phyloP scores from a whole-genome alignment of 805 yeast species.

The Soucietia sequanensis region DNA sequence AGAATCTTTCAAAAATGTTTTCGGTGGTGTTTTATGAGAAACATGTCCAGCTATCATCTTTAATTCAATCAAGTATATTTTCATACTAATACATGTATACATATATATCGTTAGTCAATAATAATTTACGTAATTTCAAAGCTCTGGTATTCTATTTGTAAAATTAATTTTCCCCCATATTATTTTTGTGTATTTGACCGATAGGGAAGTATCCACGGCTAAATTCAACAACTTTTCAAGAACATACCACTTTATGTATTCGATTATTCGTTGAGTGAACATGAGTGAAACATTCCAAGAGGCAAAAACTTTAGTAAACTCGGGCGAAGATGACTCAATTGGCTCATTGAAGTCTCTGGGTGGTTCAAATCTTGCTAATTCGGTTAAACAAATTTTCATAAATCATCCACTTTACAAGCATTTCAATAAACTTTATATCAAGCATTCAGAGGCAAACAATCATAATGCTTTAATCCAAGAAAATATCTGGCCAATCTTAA shows the following conservation, averaged over 20 bases:
- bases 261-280: too few relatives aligned
- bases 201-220: too few relatives aligned
- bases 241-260: too few relatives aligned
- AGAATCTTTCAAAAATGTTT: constrained; percentile 19
- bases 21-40: constrained; percentile 14
- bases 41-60: too few relatives aligned
- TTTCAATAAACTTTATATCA: constrained; percentile 9
- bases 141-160: too few relatives aligned
- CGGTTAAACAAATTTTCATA: background rate
- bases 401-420: constrained; percentile 9
- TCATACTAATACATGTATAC: too few relatives aligned
- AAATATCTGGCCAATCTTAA: constrained; percentile 31
- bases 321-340: background rate
- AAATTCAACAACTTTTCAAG: too few relatives aligned
- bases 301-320: constrained; percentile 1
- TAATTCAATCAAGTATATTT: too few relatives aligned
- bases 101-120: too few relatives aligned
- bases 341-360: background rate
- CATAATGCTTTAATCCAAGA: constrained; percentile 19
- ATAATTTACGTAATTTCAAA: too few relatives aligned
- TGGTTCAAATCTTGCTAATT: constrained; percentile 1
- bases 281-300: constrained; percentile 1
- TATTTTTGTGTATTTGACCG: too few relatives aligned
- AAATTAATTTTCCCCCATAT: too few relatives aligned
- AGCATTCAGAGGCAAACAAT: constrained; percentile 12